phyloP scores from a whole-genome alignment of 345 rosid species.

The Camelina neglecta region DNA sequence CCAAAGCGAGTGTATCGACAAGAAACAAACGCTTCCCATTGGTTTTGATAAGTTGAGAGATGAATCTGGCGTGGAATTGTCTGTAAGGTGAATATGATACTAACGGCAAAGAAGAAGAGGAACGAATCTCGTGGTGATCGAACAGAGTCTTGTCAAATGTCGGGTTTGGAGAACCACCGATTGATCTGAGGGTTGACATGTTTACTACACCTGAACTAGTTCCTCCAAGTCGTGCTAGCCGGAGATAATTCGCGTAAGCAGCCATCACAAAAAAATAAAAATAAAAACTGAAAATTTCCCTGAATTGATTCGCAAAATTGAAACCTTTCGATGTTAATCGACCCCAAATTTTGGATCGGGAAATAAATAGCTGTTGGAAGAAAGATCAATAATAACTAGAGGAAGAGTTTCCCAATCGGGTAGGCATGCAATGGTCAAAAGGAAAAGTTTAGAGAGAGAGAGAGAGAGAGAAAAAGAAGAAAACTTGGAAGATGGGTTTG shows the following conservation, averaged over 20 bases:
- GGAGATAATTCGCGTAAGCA: constrained; percentile 51
- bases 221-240: constrained; percentile 53
- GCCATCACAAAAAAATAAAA: constrained; percentile 43
- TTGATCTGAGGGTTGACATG: constrained; percentile 44
- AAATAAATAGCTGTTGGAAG: constrained; percentile 2
- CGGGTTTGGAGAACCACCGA: constrained; percentile 40
- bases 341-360: neutral
- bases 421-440: constrained; percentile 34
- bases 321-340: constrained; percentile 19
- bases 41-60: constrained; percentile 66
- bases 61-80: constrained; percentile 39
- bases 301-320: neutral
- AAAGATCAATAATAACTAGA: neutral
- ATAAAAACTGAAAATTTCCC: too few species aligned
- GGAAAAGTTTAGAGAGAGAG: neutral
- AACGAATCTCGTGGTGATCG: constrained; percentile 33
- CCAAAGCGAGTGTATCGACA: constrained; percentile 88
- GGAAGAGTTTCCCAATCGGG: constrained; percentile 23
- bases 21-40: constrained; percentile 75
- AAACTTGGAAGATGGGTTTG: constrained; percentile 34
- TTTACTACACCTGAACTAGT: constrained; percentile 37
- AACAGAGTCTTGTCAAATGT: neutral
- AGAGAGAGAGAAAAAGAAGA: neutral
- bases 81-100: constrained; percentile 39
- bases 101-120: constrained; percentile 38